A percentile compares a stretch with the other conserved stretches of the same genome.
Conservation (phyloP, 1,284 basidiomycete genomes). For the Neonothopanus nambi region DNA sequence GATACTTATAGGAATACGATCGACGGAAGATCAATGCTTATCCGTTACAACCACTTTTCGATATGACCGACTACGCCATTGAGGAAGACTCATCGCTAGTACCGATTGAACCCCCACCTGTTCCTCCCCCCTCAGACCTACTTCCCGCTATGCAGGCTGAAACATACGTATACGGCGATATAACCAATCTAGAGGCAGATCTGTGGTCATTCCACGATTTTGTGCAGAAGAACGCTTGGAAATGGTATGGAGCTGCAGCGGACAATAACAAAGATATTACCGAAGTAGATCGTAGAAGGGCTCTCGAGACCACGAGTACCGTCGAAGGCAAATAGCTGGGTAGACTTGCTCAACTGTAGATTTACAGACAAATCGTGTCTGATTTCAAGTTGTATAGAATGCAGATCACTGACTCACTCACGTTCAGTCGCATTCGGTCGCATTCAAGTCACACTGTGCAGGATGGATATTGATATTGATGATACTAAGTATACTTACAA, state of each 20-base stretch:
- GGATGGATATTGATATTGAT: no score
- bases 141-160: constrained; percentile 45
- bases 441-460: no score
- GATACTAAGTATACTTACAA: no score
- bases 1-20: constrained; percentile 63
- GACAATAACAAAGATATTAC: constrained; percentile 38
- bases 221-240: constrained; percentile 65
- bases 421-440: no score
- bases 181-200: constrained; percentile 47
- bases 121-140: constrained; percentile 39
- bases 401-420: no score
- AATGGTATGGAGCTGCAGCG: constrained; percentile 57
- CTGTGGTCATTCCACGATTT: constrained; percentile 84
- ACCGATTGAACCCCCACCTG: constrained; percentile 37
- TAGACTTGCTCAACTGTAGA: no score
- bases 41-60: constrained; percentile 46
- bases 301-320: neutral
- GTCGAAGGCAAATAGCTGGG: constrained; percentile 4
- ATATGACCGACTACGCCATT: constrained; percentile 30
- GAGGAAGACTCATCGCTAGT: constrained; percentile 22
- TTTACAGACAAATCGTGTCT: no score
- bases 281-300: constrained; percentile 41
- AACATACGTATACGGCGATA: constrained; percentile 59
- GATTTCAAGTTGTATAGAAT: no score
- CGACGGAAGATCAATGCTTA: constrained; percentile 55